These are phyloP conservation scores for Nelumbo lutea DNA, from an alignment of 164 flowering plant species.

Conservation along the genomic window DNA sequence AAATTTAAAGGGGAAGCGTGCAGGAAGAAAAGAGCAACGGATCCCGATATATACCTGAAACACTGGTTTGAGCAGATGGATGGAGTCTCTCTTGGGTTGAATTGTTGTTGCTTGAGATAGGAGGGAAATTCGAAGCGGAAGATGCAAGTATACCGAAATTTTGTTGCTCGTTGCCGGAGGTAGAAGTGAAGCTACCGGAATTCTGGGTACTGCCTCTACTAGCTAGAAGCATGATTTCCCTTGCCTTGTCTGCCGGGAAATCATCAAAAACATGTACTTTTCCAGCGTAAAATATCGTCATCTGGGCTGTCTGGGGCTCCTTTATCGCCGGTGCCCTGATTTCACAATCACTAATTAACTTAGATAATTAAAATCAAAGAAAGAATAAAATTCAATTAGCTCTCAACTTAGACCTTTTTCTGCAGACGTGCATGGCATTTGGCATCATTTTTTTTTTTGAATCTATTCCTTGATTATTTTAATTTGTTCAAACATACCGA, in stretches of 20 bases:
- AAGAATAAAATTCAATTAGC: no score
- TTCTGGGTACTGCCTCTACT: slow-evolving; percentile 24
- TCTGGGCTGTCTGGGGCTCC: slow-evolving; percentile 37
- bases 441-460: no score
- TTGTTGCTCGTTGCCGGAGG: slow-evolving; percentile 6
- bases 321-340: not conserved
- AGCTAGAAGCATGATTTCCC: slow-evolving; percentile 61
- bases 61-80: slow-evolving; percentile 20
- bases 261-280: slow-evolving; percentile 56
- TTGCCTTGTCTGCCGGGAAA: slow-evolving; percentile 55
- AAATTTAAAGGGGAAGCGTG: not conserved
- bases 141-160: not conserved
- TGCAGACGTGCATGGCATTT: no score
- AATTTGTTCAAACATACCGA: no score
- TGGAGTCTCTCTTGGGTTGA: slow-evolving; percentile 10
- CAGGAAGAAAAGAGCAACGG: not conserved
- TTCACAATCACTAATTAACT: not conserved
- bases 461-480: no score
- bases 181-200: slow-evolving; percentile 7
- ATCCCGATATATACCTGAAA: slow-evolving; percentile 20
- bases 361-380: no score
- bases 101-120: slow-evolving; percentile 11
- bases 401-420: no score
- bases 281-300: slow-evolving; percentile 73
- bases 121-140: slow-evolving; percentile 5